phyloP scores from a whole-genome alignment of 768 basidiomycete species.

The Tephrocybe rancida region DNA sequence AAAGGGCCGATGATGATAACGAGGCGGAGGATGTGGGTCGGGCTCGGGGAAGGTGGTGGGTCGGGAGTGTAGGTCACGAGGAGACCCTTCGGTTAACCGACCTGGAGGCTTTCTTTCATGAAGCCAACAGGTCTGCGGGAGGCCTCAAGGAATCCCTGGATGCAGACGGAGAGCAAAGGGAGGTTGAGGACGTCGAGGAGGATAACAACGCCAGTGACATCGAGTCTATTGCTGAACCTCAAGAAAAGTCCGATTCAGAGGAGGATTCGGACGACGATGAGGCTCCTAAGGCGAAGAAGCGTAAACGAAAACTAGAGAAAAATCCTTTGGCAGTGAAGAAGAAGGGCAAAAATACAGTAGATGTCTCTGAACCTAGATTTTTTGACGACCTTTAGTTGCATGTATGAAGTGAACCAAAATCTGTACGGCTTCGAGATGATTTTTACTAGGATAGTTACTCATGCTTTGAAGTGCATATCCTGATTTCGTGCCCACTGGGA shows the following conservation, averaged over 20 bases:
- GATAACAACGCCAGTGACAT: conserved; percentile 24
- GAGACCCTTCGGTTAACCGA: conserved; percentile 85
- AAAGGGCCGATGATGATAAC: conserved; percentile 12
- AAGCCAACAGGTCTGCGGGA: conserved; percentile 11
- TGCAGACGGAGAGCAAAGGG: conserved; percentile 28
- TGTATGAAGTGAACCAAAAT: too few species aligned
- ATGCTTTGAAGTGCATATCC: too few species aligned
- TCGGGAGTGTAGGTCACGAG: conserved; percentile 93
- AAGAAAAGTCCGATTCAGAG: conserved; percentile 23
- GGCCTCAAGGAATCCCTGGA: not conserved
- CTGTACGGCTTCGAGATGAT: too few species aligned
- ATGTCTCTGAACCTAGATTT: conserved; percentile 56
- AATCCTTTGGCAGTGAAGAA: conserved; percentile 49
- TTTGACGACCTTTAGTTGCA: conserved; percentile 60
- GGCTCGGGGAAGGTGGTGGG: conserved; percentile 62
- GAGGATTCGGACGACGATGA: conserved; percentile 25
- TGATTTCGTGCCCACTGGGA: too few species aligned
- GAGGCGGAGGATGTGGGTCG: conserved; percentile 19
- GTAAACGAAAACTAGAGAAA: conserved; percentile 58
- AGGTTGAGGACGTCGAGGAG: conserved; percentile 33
- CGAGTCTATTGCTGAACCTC: conserved; percentile 26
- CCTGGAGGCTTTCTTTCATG: conserved; percentile 69
- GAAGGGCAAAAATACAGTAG: conserved; percentile 62
- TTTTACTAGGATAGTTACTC: too few species aligned
- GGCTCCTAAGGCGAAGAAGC: conserved; percentile 43